phyloP scores from a whole-genome alignment of 768 basidiomycete genomes.

The Termitomyces sp. region DNA sequence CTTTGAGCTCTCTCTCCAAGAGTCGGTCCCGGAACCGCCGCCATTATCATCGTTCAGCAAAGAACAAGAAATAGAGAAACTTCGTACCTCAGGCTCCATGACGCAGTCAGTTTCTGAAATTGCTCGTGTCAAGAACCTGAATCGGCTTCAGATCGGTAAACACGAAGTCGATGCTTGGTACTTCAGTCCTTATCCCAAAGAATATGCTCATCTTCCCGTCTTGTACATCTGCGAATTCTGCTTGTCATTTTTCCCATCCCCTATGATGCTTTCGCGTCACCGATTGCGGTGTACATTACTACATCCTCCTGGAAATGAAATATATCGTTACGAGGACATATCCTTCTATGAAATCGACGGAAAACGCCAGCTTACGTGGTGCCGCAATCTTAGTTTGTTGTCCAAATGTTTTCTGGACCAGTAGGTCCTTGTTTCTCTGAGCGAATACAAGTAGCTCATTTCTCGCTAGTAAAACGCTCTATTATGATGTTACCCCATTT shows the following conservation, averaged over 20 bases:
- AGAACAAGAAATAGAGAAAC: slow-evolving; percentile 97
- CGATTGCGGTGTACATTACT: slow-evolving; percentile 85
- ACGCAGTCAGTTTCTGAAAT: slow-evolving; percentile 98
- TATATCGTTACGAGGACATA: slow-evolving; percentile 95
- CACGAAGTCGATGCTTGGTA: slow-evolving; percentile 99
- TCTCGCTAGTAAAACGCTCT: slow-evolving; percentile 81
- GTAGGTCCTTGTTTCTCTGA: slow-evolving; percentile 40
- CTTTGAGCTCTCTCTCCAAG: slow-evolving; percentile 56
- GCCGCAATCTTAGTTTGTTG: slow-evolving; percentile 91
- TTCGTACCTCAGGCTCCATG: slow-evolving; percentile 97
- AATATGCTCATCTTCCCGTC: slow-evolving; percentile 92
- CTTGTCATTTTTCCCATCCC: slow-evolving; percentile 86
- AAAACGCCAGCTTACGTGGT: slow-evolving; percentile 92
- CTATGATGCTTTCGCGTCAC: slow-evolving; percentile 89
- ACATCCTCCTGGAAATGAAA: slow-evolving; percentile 98
- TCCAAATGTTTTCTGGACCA: slow-evolving; percentile 99
- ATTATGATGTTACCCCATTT: slow-evolving; percentile 99
- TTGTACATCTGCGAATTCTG: slow-evolving; percentile 99
- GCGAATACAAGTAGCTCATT: slow-evolving; percentile 16
- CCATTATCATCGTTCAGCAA: slow-evolving; percentile 78
- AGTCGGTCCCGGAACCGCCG: slow-evolving; percentile 45
- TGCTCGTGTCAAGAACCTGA: slow-evolving; percentile 96
- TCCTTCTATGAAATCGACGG: slow-evolving; percentile 99
- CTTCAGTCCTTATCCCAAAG: slow-evolving; percentile 97
- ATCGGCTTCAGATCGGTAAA: slow-evolving; percentile 91